Evolutionary conservation across 257 asterid genomes (phyloP).

Genomic region (Osmanthus fragrans): DNA sequence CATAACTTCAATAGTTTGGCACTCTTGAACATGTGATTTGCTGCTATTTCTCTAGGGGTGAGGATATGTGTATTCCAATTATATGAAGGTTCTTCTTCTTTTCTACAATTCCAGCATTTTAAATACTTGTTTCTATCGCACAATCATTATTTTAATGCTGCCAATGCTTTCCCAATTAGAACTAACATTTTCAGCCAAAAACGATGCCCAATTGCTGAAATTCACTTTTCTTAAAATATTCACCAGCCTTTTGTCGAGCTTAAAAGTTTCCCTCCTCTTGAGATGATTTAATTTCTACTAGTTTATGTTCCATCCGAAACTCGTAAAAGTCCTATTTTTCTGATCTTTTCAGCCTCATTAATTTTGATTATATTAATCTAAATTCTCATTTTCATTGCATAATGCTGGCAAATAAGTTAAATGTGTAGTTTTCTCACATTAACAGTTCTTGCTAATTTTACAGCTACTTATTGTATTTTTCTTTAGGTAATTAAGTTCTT

Average conservation of each 20-base stretch:
- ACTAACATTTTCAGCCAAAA: background rate
- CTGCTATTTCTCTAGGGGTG: background rate
- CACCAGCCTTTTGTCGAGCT: too few species aligned
- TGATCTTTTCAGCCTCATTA: too few species aligned
- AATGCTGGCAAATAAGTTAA: background rate
- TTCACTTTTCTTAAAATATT: background rate
- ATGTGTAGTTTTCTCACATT: background rate
- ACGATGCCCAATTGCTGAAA: background rate
- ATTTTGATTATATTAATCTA: too few species aligned
- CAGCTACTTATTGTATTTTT: background rate
- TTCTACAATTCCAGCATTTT: background rate
- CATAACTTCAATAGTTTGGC: background rate
- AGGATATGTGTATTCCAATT: background rate
- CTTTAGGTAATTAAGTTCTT: background rate
- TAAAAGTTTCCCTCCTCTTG: too few species aligned
- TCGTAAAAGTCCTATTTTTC: too few species aligned
- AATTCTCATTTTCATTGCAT: too few species aligned
- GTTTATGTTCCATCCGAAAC: too few species aligned
- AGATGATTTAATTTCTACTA: too few species aligned
- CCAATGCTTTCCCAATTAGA: background rate
- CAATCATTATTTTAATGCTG: background rate
- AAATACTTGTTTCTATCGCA: background rate
- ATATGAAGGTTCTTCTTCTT: background rate
- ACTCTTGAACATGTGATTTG: background rate
- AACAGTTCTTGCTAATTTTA: background rate